A percentile compares a stretch with the other conserved stretches of the same genome.
phyloP scores from a whole-genome alignment of 2,329 filamentous ascomycete genomes.

The Chaetomiaceae sp. region DNA sequence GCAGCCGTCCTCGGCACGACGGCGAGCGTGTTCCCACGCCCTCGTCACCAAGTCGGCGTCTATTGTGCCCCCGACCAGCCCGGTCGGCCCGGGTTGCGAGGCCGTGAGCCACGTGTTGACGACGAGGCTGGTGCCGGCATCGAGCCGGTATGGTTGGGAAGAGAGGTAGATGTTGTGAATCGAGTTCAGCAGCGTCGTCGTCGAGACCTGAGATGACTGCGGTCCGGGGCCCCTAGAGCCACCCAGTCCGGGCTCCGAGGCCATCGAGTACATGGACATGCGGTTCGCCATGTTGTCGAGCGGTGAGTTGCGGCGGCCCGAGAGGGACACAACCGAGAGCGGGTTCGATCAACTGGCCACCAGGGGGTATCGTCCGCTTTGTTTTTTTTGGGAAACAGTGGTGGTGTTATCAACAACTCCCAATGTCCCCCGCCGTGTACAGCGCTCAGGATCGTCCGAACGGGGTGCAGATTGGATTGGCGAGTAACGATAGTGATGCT shows the following conservation, averaged over 20 bases:
- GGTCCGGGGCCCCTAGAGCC: slow-evolving; percentile 52
- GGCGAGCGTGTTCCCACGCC: slow-evolving; percentile 93
- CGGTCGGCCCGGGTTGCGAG: slow-evolving; percentile 62
- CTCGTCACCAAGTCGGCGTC: slow-evolving; percentile 72
- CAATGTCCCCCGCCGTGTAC: not conserved
- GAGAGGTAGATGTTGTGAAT: slow-evolving; percentile 85
- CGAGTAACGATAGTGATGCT: slow-evolving; percentile 6
- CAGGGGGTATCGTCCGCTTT: not conserved
- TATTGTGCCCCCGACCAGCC: slow-evolving; percentile 68
- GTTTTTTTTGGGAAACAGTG: not conserved
- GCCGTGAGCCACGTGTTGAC: slow-evolving; percentile 95
- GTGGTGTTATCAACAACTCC: not conserved
- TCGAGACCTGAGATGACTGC: slow-evolving; percentile 77
- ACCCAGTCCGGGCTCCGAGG: slow-evolving; percentile 54
- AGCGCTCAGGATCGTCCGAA: not conserved
- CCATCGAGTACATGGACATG: slow-evolving; percentile 65
- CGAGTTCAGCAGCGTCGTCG: slow-evolving; percentile 86
- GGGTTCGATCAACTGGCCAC: slow-evolving; percentile 7
- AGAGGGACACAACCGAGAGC: slow-evolving; percentile 19
- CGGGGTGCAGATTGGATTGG: not conserved
- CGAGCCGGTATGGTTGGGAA: slow-evolving; percentile 76
- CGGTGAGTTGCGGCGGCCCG: slow-evolving; percentile 32
- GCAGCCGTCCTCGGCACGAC: slow-evolving; percentile 91
- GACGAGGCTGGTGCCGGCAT: slow-evolving; percentile 84
- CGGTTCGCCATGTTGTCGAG: slow-evolving; percentile 52